These are phyloP conservation scores for Zalaria obscura DNA, from an alignment of 2,329 filamentous ascomycete species.

Conservation along the genomic window DNA sequence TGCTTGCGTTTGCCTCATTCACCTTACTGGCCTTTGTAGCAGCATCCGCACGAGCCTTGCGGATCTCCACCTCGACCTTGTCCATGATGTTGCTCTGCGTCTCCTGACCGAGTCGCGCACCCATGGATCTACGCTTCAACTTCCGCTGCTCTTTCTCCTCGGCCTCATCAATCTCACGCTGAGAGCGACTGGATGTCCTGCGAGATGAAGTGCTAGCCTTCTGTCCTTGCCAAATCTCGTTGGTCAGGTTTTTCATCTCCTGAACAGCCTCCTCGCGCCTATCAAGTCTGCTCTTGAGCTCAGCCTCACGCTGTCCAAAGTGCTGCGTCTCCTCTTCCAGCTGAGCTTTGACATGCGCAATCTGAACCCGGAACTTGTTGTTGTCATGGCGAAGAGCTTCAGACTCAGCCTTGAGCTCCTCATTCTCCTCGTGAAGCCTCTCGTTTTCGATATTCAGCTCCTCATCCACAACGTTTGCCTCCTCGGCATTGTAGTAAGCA, in stretches of 20 bases:
- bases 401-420: conserved; percentile 82
- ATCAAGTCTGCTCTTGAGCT: conserved; percentile 3
- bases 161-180: not conserved
- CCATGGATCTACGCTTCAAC: not conserved
- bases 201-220: not conserved
- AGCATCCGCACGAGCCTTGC: conserved; percentile 10
- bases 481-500: conserved; percentile 43
- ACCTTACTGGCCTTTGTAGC: conserved; percentile 1
- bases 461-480: conserved; percentile 38
- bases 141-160: not conserved
- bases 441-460: conserved; percentile 40
- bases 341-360: conserved; percentile 18
- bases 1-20: not conserved
- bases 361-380: conserved; percentile 22
- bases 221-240: not conserved
- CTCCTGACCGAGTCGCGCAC: conserved; percentile 4
- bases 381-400: conserved; percentile 25
- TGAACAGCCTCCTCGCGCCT: conserved; percentile 2
- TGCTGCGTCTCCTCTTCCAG: conserved; percentile 36
- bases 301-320: conserved; percentile 6
- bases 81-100: conserved; percentile 9
- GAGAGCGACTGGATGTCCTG: not conserved
- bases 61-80: conserved; percentile 15
- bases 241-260: not conserved
- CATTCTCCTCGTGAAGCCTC: conserved; percentile 72